Percentiles rank a stretch among this genome's conserved stretches.
Evolutionary conservation across 805 yeast genomes (phyloP).

Genomic region (Candida insectorum): DNA sequence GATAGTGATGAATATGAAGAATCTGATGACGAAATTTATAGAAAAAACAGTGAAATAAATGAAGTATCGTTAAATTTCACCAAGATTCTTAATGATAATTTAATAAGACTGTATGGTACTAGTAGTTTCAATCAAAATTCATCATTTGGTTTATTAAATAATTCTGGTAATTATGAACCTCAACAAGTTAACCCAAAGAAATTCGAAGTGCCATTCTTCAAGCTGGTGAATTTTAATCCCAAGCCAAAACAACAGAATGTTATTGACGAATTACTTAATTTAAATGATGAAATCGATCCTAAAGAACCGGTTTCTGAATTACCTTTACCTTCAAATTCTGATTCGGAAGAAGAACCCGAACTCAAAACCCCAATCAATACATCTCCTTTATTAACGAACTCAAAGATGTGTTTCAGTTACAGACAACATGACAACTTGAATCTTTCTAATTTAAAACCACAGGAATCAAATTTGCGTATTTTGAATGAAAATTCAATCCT

Average conservation of each 20-base stretch:
- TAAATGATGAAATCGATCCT: constrained; percentile 21
- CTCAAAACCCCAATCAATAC: constrained; percentile 6
- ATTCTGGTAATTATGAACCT: not conserved
- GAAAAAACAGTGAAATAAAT: constrained; percentile 6
- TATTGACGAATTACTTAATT: constrained; percentile 30
- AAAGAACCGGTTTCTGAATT: constrained; percentile 6
- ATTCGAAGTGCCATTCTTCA: constrained; percentile 28
- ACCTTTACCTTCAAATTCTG: constrained; percentile 2
- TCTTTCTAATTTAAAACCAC: constrained; percentile 24
- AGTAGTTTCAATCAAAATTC: constrained; percentile 14
- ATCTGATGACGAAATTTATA: constrained; percentile 4
- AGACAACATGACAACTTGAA: constrained; percentile 34
- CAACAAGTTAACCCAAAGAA: constrained; percentile 2
- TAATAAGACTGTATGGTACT: constrained; percentile 28
- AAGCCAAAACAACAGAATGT: constrained; percentile 20
- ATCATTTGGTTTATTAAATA: constrained; percentile 6
- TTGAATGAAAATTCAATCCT: constrained; percentile 35
- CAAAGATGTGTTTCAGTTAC: constrained; percentile 36
- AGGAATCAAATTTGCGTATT: constrained; percentile 24
- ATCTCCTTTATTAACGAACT: constrained; percentile 9
- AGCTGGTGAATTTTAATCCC: constrained; percentile 32
- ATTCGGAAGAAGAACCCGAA: constrained; percentile 7
- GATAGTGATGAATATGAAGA: constrained; percentile 14
- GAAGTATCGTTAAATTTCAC: constrained; percentile 28
- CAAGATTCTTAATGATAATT: constrained; percentile 36